phyloP scores from a whole-genome alignment of 2,329 filamentous ascomycete species.

The Rugonectria rugulosa region DNA sequence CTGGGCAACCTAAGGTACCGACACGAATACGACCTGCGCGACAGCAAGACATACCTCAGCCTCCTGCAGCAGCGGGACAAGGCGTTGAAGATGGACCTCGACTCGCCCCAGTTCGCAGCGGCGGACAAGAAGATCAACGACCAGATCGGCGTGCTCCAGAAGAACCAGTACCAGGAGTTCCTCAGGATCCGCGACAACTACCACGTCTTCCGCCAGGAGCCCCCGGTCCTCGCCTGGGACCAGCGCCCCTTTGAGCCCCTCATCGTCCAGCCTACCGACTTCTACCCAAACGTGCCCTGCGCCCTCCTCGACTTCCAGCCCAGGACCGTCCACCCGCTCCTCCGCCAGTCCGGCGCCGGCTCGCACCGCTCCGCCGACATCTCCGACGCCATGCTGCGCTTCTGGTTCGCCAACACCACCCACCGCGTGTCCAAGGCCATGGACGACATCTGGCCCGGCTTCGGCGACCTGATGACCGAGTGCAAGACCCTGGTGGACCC shows the following conservation, averaged over 20 bases:
- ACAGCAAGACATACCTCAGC: constrained; percentile 37
- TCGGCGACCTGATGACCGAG: constrained; percentile 57
- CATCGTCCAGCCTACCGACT: constrained; percentile 63
- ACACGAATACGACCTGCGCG: constrained; percentile 31
- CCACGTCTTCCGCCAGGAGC: constrained; percentile 56
- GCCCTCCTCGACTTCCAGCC: constrained; percentile 74
- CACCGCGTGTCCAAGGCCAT: constrained; percentile 55
- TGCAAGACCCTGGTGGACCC: constrained; percentile 60
- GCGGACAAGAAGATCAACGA: constrained; percentile 46
- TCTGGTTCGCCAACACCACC: constrained; percentile 54
- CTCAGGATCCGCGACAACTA: constrained; percentile 59
- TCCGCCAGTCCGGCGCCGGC: constrained; percentile 54
- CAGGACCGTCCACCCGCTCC: constrained; percentile 55
- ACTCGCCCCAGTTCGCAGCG: constrained; percentile 37
- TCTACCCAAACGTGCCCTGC: constrained; percentile 67
- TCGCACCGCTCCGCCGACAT: constrained; percentile 55
- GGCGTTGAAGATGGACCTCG: constrained; percentile 28
- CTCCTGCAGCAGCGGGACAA: constrained; percentile 46
- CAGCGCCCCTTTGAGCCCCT: constrained; percentile 76
- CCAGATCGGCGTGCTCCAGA: constrained; percentile 43
- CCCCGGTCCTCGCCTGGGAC: constrained; percentile 71
- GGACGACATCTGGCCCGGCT: constrained; percentile 65
- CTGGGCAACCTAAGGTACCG: constrained; percentile 42
- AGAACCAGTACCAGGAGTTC: constrained; percentile 47
- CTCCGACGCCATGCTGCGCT: constrained; percentile 57